Percentiles rank a stretch among this genome's conserved stretches.
These are phyloP conservation scores for Elsinoe perseae DNA, from an alignment of 2,329 filamentous ascomycete species.

Conservation along the genomic window DNA sequence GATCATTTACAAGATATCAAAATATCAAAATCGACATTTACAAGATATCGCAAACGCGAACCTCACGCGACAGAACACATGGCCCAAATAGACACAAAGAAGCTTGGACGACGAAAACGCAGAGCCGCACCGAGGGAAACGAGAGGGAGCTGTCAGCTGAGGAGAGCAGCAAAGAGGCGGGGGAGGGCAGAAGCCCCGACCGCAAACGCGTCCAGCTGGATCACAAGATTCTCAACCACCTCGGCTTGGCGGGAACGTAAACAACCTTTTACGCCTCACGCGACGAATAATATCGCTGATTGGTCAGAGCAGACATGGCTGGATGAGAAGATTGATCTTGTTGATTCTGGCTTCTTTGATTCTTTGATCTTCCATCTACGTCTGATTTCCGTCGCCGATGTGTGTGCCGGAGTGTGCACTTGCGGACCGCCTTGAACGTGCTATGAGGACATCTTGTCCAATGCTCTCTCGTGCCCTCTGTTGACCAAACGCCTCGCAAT, in stretches of 20 bases:
- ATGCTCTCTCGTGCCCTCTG: neutral
- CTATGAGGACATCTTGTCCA: too few relatives aligned
- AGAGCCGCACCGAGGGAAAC: constrained; percentile 6
- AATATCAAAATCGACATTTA: neutral
- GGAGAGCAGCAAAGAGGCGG: neutral
- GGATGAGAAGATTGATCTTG: neutral
- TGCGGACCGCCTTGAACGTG: too few relatives aligned
- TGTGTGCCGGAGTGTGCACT: too few relatives aligned
- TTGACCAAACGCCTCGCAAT: neutral
- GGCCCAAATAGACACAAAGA: neutral
- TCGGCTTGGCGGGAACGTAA: neutral
- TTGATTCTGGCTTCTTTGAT: neutral
- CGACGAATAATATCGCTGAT: neutral
- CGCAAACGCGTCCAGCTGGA: constrained; percentile 4
- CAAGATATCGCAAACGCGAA: neutral
- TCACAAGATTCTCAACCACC: neutral
- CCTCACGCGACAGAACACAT: constrained; percentile 4
- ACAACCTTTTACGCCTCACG: neutral
- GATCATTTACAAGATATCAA: neutral
- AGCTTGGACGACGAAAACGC: neutral
- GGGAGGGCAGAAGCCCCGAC: neutral
- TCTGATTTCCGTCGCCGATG: too few relatives aligned
- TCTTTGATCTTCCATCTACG: neutral
- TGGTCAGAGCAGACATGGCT: neutral
- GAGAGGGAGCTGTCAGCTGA: neutral